phyloP scores from a whole-genome alignment of 331 rosid species.

The Ulmus americana region DNA sequence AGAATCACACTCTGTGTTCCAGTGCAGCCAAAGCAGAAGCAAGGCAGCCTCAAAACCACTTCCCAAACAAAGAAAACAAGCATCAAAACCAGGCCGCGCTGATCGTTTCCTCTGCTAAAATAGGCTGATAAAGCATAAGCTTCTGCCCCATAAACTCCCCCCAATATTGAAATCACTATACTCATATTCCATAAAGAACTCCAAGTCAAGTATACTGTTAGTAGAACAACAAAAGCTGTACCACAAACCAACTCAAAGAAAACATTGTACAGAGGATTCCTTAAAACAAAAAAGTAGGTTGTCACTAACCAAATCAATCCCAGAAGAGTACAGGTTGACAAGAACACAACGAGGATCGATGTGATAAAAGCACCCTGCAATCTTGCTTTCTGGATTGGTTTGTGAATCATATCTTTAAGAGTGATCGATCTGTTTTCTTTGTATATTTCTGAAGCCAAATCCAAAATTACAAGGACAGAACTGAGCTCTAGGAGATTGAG shows the following conservation, averaged over 20 bases:
- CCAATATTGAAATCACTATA: conserved; percentile 45
- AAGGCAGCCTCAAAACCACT: conserved; percentile 28
- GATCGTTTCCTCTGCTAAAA: conserved; percentile 33
- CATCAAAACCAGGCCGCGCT: conserved; percentile 47
- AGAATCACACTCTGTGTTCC: conserved; percentile 9
- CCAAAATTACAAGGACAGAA: conserved; percentile 22
- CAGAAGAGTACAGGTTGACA: conserved; percentile 20
- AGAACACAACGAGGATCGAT: conserved; percentile 27
- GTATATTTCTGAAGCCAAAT: conserved; percentile 36
- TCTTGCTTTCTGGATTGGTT: conserved; percentile 20
- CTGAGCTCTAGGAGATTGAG: conserved; percentile 40
- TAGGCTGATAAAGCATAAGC: conserved; percentile 34
- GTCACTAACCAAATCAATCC: conserved; percentile 28
- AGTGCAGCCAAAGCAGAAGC: neutral
- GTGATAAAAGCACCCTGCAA: conserved; percentile 34
- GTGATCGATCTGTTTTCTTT: conserved; percentile 24
- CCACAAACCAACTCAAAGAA: neutral
- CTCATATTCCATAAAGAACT: conserved; percentile 58
- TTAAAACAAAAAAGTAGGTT: conserved; percentile 13
- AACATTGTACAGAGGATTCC: neutral
- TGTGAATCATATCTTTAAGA: conserved; percentile 34
- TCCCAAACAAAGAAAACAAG: conserved; percentile 45
- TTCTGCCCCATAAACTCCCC: conserved; percentile 36
- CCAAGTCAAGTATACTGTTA: conserved; percentile 40
- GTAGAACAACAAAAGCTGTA: conserved; percentile 18